Evolutionary conservation across 2,329 filamentous ascomycete species (phyloP), one percentile per base, ranked within the genome.

Genomic region (Hymenoscyphus repandus): DNA sequence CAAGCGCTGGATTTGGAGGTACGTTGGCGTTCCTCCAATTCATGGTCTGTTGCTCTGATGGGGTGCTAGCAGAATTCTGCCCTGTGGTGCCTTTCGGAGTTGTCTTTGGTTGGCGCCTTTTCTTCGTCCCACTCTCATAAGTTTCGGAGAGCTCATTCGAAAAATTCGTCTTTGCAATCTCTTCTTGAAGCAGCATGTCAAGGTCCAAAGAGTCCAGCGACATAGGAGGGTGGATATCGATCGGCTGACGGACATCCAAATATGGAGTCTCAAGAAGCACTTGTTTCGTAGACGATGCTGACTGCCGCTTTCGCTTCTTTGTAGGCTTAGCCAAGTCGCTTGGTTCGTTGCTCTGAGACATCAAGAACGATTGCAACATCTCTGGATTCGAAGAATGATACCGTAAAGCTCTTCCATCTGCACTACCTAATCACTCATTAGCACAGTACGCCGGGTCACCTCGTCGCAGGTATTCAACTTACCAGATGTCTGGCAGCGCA

Each of bases 321-420:
- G 38, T 38, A 6, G 52, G 43, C 32, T 56, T 56, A 17, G 47
- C n/a, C 37, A 18, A 30, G 9, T 45, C 43, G 43, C 32, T 34
- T 15, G 12, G 3, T 12, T 43, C 40, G 30, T 40, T 38, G 22
- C 48, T 49, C 30, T 55, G 44, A 3, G 41, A 44, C 33, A 40
- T 47, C 18, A 52, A 49, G 36, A 50, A 52, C n/a, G 52, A 45
- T 33, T 57, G 41, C 6, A 53, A 36, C 13, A 50, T 44, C n/a
- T 50, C 57, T n/a, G 57, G 55, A 37, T 57, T 51, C n/a, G 57
- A 54, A 5, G 53, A 39, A 15, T 57, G 46, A 41, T 62, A 60
- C 20, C 60, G 45, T 13, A 59, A 41, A 31, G 56, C 52, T 34
- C 59, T 55, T 31, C 58, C 58, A 53, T 62, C 61, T 15, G 50